These are phyloP conservation scores for Plectosphaerella plurivora DNA, from an alignment of 2,329 filamentous ascomycete species.

Conservation along the genomic window DNA sequence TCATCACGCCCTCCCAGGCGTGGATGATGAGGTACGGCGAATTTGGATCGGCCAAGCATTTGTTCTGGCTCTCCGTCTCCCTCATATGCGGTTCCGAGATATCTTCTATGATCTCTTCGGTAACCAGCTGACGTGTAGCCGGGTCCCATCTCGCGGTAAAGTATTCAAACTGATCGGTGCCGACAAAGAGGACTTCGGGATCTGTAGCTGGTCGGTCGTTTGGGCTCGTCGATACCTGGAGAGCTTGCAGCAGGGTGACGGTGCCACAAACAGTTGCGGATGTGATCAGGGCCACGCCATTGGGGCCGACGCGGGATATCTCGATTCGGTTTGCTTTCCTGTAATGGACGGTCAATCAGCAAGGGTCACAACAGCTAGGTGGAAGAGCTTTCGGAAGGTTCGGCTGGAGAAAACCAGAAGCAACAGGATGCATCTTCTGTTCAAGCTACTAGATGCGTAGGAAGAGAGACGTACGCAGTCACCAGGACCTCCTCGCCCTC, in stretches of 20 bases:
- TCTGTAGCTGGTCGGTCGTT: slow-evolving; percentile 42
- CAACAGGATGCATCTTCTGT: no score
- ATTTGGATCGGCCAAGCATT: slow-evolving; percentile 79
- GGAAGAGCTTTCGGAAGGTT: neutral
- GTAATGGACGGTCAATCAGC: slow-evolving; percentile 19
- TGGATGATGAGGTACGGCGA: slow-evolving; percentile 56
- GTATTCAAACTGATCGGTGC: slow-evolving; percentile 85
- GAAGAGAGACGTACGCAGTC: slow-evolving; percentile 65
- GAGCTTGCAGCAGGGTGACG: slow-evolving; percentile 76
- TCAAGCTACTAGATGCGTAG: no score
- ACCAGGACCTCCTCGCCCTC: slow-evolving; percentile 76
- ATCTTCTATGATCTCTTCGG: slow-evolving; percentile 47
- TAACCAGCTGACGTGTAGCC: slow-evolving; percentile 44
- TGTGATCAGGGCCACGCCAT: slow-evolving; percentile 60
- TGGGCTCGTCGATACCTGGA: slow-evolving; percentile 28
- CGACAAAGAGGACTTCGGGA: slow-evolving; percentile 86
- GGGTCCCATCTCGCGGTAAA: slow-evolving; percentile 85
- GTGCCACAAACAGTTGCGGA: slow-evolving; percentile 78
- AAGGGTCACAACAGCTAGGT: neutral
- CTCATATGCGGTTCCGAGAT: slow-evolving; percentile 57
- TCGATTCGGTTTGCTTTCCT: slow-evolving; percentile 85
- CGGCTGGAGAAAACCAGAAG: neutral
- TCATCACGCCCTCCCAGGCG: slow-evolving; percentile 57
- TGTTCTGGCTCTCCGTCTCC: slow-evolving; percentile 77
- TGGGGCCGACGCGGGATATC: slow-evolving; percentile 67